These are phyloP conservation scores for Pittosporum tobira DNA, from an alignment of 129 eudicot species.

Conservation along the genomic window DNA sequence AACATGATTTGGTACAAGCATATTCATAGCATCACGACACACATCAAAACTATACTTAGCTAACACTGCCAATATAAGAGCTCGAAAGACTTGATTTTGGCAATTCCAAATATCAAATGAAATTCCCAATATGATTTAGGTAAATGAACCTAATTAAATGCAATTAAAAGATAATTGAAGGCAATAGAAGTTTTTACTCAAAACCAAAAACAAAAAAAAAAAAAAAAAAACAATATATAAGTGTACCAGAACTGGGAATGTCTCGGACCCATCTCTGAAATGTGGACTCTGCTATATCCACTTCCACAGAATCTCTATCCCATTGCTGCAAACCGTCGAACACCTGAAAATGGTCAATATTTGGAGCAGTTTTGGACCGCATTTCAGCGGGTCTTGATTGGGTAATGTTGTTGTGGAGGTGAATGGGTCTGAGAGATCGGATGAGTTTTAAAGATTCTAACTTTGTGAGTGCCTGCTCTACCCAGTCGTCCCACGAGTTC, in stretches of 20 bases:
- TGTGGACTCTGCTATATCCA: slow-evolving; percentile 55
- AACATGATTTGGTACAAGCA: no score
- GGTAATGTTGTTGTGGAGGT: slow-evolving; percentile 19
- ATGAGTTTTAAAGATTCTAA: slow-evolving; percentile 54
- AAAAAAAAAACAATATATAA: background rate
- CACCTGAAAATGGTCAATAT: slow-evolving; percentile 22
- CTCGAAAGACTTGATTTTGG: no score
- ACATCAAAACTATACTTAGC: no score
- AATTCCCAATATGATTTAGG: background rate
- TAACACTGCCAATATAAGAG: no score
- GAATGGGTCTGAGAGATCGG: slow-evolving; percentile 88
- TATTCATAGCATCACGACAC: no score
- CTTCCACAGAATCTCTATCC: slow-evolving; percentile 80
- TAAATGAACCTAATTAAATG: background rate
- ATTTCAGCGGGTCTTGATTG: background rate
- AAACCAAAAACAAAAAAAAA: background rate
- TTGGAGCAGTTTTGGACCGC: background rate
- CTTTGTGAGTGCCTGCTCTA: slow-evolving; percentile 50
- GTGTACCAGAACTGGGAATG: slow-evolving; percentile 68
- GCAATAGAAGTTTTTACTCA: background rate
- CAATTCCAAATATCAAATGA: no score
- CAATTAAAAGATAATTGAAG: background rate
- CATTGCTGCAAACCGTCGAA: slow-evolving; percentile 59
- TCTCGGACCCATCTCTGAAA: slow-evolving; percentile 66
- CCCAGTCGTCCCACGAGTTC: slow-evolving; percentile 64